Base-by-base conservation (phyloP, 345 rosid species). In the Populus deltoides region DNA sequence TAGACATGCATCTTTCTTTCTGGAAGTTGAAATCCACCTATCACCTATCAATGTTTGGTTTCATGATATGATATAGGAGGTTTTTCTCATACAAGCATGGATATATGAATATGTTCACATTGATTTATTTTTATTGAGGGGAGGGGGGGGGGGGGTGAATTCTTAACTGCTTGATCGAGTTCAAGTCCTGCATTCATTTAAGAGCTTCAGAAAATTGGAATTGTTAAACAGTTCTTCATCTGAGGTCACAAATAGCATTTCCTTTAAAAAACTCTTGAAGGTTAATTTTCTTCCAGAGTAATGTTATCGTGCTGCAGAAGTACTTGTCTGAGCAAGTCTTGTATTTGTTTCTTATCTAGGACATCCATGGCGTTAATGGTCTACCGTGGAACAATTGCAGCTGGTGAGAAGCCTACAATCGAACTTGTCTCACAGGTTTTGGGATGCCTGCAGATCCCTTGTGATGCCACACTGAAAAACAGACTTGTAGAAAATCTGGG, bases 371-470 rank as follows among this genome's bases (percentile, higher is more conserved):
- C 98, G 72, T 83, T 95, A 76, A 73, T 80, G 78, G 90, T 87
- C 75, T 92, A 95, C 86, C 96, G 97, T 3, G 93, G 92, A 85
- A 84, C 86, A 41, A 85, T 91, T 31, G 70, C 77, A 75, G 88
- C 92, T 77, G 98, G 93, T 51, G 79, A 87, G 49, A 79, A 75
- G 77, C 99, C 93, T 17, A 87, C 92, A n/a, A 76, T 87, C 71
- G 99, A 90, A 72, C 89, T 92, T 83, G 86, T 93, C 85, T 93
- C 97, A 74, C 90, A 89, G 89, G 83, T 93, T 85, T 82, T 95
- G 80, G 97, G 93, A 71, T 93, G 98, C 91, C 88, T 95, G 87
- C 89, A 81, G 84, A 87, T 95, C 78, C 98, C 98, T 79, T 78
- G 62, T 70, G 91, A 92, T 81, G 85, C 92, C 74, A 86, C 90